Evolutionary conservation across 192 early-diverging fungal species (phyloP).

Genomic region (Dissophora globulifera): DNA sequence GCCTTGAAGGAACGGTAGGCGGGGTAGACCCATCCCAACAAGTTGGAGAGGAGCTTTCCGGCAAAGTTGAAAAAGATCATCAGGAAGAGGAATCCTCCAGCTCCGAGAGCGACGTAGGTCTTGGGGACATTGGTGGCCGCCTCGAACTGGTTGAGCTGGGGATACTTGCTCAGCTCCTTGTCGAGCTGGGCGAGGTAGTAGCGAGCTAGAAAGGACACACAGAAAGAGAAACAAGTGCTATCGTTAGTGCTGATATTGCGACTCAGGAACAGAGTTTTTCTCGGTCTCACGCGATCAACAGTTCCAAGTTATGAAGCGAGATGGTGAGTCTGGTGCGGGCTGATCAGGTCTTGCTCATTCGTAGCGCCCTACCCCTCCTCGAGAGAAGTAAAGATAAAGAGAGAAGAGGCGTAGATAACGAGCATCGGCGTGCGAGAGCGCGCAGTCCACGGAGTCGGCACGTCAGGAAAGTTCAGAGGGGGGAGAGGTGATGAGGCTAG

Average conservation of each 20-base stretch:
- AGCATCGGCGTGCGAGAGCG: too few relatives aligned
- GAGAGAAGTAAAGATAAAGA: too few relatives aligned
- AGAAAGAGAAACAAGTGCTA: too few relatives aligned
- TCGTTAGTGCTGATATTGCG: neutral
- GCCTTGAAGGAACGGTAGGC: constrained; percentile 95
- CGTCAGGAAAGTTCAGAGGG: too few relatives aligned
- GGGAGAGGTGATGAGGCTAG: too few relatives aligned
- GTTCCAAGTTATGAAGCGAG: neutral
- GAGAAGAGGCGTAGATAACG: too few relatives aligned
- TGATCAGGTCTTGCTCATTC: too few relatives aligned
- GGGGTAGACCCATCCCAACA: constrained; percentile 93
- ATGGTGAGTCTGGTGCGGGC: neutral
- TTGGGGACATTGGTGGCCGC: constrained; percentile 86
- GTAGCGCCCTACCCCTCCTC: too few relatives aligned
- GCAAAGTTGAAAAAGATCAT: constrained; percentile 94
- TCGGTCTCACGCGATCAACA: too few relatives aligned
- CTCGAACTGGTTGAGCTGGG: constrained; percentile 75
- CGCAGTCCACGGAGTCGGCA: too few relatives aligned
- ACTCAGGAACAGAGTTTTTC: neutral
- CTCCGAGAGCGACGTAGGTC: constrained; percentile 81
- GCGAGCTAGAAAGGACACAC: too few relatives aligned
- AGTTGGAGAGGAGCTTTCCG: constrained; percentile 80
- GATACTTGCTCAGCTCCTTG: constrained; percentile 76
- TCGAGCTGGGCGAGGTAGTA: constrained; percentile 70
- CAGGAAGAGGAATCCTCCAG: constrained; percentile 67